Evolutionary conservation across 176 grass and related monocot species (phyloP).

Genomic region (Hyparrhenia diplandra): DNA sequence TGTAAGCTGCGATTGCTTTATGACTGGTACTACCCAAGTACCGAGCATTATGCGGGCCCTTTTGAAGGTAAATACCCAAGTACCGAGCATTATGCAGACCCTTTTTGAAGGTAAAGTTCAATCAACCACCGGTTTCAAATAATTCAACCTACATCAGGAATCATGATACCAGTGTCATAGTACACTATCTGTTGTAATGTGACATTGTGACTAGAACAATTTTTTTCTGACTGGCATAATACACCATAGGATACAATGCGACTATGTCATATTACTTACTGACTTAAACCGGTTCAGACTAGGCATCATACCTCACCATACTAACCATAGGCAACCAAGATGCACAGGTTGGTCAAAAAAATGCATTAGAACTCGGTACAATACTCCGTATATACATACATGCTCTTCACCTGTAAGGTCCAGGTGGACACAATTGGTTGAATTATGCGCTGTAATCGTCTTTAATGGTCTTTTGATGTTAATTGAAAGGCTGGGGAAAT

Average conservation of each 20-base stretch:
- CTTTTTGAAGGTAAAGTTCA: neutral
- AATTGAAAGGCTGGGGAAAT: too few relatives aligned
- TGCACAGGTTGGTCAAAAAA: neutral
- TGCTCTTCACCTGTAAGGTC: neutral
- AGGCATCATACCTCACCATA: neutral
- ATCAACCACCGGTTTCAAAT: neutral
- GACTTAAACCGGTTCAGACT: neutral
- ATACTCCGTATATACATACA: slow-evolving; percentile 18
- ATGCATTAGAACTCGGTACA: slow-evolving; percentile 6
- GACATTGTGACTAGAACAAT: neutral
- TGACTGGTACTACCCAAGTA: neutral
- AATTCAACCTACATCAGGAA: neutral
- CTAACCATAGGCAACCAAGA: neutral
- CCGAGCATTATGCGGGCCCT: too few relatives aligned
- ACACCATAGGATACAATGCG: neutral
- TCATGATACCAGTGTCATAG: neutral
- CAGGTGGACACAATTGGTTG: too few relatives aligned
- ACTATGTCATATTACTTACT: neutral
- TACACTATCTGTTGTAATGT: neutral
- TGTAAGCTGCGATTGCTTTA: neutral
- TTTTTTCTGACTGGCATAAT: too few relatives aligned
- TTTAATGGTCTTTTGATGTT: too few relatives aligned
- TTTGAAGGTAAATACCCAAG: too few relatives aligned
- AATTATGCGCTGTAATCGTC: too few relatives aligned
- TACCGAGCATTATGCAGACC: too few relatives aligned